Evolutionary conservation across 176 grass and related monocot genomes (phyloP).

Genomic region (Sorghum bicolor): Sorghum_bicolor_NCBIv3 NC_012879.2:8155501-8156000

Average conservation of each 20-base stretch:
- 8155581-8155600: not conserved
- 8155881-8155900: not conserved
- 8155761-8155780: not conserved
- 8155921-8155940: not conserved
- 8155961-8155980: no score
- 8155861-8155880: not conserved
- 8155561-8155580: not conserved
- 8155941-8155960: not conserved
- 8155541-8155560: not conserved
- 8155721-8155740: not conserved
- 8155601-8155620: not conserved
- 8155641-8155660: not conserved
- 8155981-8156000: no score
- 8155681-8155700: not conserved
- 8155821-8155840: not conserved
- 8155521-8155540: not conserved
- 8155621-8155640: not conserved
- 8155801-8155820: not conserved
- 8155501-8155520: not conserved
- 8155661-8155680: conserved; percentile 7
- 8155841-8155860: not conserved
- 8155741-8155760: not conserved
- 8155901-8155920: not conserved
- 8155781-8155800: not conserved
- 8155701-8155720: not conserved